Evolutionary conservation across 495 filamentous ascomycete species (phyloP), one percentile per base, ranked within the genome.

Genomic region (Aspergillus bridgeri): DNA sequence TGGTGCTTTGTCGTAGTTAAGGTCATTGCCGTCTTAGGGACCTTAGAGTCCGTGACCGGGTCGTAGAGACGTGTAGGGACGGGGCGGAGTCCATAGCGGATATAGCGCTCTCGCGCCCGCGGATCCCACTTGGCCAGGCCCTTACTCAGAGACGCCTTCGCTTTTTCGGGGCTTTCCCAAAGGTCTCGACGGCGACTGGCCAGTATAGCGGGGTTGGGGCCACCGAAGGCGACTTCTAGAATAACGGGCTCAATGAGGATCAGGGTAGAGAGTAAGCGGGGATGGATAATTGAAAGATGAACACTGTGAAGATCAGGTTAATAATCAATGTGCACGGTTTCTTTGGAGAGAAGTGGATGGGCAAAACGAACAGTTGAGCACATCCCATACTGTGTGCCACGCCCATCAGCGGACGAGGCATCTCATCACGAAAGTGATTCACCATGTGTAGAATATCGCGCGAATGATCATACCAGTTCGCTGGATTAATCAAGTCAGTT

Each of bases 311-410:
- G 18, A 11, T 42, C 5, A 48, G 21, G 11, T 25, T 54, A 48
- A 48, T 38, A 9, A 15, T 48, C 46, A 15, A 42, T 56, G 6
- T 49, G 24, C 21, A 17, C 27, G 8, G 3, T 9, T 3, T 29
- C 3, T 29, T 29, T 38, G n/a, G 13, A 20, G 17, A 48, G 18
- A 46, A 19, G 19, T 29, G 5, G 5, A 9, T 29, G 19, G 27
- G 25, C 3, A 42, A 11, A 19, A 55, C 68, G 18, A 33, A 73
- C 60, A 91, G 75, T 50, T 84, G 78, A 57, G 79, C 78, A 52
- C 77, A 87, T 61, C 91, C 91, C 79, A 89, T 88, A 63, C 86
- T 90, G 73, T 96, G 91, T 17, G 84, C 91, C 1, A 96, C 66
- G 18, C 89, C 90, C 53, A 93, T 71, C 8, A 94, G 66, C 1